Conservation (phyloP, 768 basidiomycete species). For the Amyloporia xantha region DNA sequence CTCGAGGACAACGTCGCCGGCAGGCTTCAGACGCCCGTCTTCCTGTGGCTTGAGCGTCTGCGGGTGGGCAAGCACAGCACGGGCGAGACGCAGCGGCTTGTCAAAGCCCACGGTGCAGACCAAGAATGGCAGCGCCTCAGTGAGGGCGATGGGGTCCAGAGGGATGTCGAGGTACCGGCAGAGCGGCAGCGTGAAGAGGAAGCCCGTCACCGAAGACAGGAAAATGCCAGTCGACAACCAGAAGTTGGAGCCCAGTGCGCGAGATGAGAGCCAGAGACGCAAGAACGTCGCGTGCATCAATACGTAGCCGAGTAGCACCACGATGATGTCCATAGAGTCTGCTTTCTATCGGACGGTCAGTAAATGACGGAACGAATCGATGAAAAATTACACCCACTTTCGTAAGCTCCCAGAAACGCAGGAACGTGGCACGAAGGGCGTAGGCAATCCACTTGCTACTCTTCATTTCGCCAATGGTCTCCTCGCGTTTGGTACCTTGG, state of each 20-base stretch:
- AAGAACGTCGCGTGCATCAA: constrained; percentile 96
- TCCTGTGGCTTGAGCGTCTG: constrained; percentile 33
- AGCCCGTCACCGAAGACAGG: constrained; percentile 72
- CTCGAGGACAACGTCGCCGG: constrained; percentile 78
- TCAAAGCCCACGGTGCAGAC: constrained; percentile 98
- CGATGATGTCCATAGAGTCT: constrained; percentile 90
- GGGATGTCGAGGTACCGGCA: constrained; percentile 75
- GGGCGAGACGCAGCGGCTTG: constrained; percentile 88
- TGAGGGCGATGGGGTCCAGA: constrained; percentile 88
- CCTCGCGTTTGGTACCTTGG: constrained; percentile 37
- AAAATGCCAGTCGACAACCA: constrained; percentile 74
- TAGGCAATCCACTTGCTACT: constrained; percentile 88
- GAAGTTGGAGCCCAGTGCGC: constrained; percentile 73
- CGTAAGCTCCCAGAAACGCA: constrained; percentile 82
- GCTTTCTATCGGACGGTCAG: constrained; percentile 54
- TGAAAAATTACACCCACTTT: constrained; percentile 39
- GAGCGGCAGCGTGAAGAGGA: constrained; percentile 76
- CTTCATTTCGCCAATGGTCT: constrained; percentile 66
- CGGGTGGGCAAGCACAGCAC: constrained; percentile 83
- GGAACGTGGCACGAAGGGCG: constrained; percentile 64
- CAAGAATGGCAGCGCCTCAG: constrained; percentile 94
- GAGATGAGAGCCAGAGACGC: constrained; percentile 81
- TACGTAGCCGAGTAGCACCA: constrained; percentile 89
- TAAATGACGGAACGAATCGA: neutral
- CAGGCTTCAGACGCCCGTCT: constrained; percentile 56